Base-by-base conservation (phyloP, 2,329 filamentous ascomycete genomes). In the Colletotrichum sp. region DNA sequence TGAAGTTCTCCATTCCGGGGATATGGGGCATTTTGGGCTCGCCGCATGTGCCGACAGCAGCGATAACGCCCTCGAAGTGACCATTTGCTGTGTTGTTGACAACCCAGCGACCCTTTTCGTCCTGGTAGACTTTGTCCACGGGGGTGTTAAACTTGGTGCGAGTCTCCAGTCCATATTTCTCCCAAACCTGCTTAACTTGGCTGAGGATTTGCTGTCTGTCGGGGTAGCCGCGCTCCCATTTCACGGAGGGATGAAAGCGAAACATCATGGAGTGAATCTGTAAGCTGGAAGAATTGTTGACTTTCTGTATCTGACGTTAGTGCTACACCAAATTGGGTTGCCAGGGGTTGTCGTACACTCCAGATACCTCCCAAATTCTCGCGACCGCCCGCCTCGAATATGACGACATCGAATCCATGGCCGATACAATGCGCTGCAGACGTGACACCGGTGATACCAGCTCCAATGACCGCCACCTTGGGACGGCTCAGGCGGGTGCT, bases 231-330 rank as follows among this genome's bases (percentile, higher is more conserved):
- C 89, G 87, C 39, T 90, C 87, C 92, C 94, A 98, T 77, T 90
- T 88, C 2, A 98, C 91, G 0, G 93, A 94, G 0, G 95, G 95
- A 79, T 96, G 94, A 82, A 98, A 98, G 26, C 95, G 91, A 83
- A 96, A 98, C 95, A 97, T 97, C 74, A 96, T 84, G 24, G 93
- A 95, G 83, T 98, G 95, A 26, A 98, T 96, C 81, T 97, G 95
- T 1, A 98, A 89, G 18, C 94, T 92, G 0, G 94, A 96, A 0
- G 94, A 96, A 68, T 94, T 94, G 86, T 97, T 96, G 55, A 97
- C 94, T 83, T 90, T 90, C 92, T 95, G 75, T 78, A 65, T 52
- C 34, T 15, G 4, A n/a, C 4, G 15, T 73, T 32, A 76, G 59
- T 26, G 49, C 78, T 21, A 32, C 13, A 16, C 13, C 9, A 16